Base-by-base conservation (phyloP, 495 filamentous ascomycete genomes). In the Aspergillus hancockii region DNA sequence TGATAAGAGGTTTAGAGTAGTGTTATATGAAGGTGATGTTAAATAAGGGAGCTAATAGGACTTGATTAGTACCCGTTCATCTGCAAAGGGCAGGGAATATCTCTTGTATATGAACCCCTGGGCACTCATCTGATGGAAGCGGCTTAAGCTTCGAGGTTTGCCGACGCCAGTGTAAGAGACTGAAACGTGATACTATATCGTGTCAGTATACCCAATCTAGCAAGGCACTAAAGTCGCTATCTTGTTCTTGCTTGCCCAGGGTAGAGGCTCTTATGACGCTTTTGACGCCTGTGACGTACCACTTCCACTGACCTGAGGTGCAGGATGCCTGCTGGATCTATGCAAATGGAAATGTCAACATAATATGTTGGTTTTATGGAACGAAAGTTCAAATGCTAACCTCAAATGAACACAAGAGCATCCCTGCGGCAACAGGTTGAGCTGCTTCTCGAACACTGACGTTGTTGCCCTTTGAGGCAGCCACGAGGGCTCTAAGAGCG, bases 361-460 rank as follows among this genome's bases (percentile, higher is more conserved):
- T 28, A 7, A 28, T 7, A 28, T 7, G 25, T 28, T 3, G 25
- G 25, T 28, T 28, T 3, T 28, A 28, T 3, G 25, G 25, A 31
- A 9, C 14, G 18, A 6, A 23, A 36, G n/a, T 8, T 54, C 34
- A 41, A 19, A 22, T 4, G 3, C 41, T 9, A 12, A 56, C 54
- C 23, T 63, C 61, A 18, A 63, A 63, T 9, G 61, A 63, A 47
- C 55, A 59, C 5, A 63, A 18, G 9, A 63, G 55, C 61, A 63
- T 63, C 2, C 61, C 61, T 0, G 61, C 56, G 25, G 61, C 61
- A 30, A 63, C 36, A 54, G 59, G 61, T 31, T 63, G 61, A 6
- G 57, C 34, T 21, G 55, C 56, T 41, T 55, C 55, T 7, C 38
- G n/a, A 3, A 46, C 22, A 14, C 55, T 49, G 36, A 63, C n/a